These are phyloP conservation scores for Talaromyces atroroseus DNA, from an alignment of 2,329 filamentous ascomycete species.

Conservation along the genomic window DNA sequence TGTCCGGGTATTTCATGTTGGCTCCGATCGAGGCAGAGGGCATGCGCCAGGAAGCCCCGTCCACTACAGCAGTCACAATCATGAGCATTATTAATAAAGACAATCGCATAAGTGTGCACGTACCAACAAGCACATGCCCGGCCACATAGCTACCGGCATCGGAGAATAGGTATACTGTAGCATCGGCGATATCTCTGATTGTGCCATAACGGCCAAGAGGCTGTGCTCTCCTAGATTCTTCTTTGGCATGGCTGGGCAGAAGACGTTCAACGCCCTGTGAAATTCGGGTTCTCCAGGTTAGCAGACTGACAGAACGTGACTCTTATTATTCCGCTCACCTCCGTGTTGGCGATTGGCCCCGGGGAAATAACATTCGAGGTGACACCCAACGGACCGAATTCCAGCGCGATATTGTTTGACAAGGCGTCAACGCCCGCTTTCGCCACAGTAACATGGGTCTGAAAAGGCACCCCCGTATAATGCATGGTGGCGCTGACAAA, in stretches of 20 bases:
- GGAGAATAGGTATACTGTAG: slow-evolving; percentile 82
- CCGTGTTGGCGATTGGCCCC: slow-evolving; percentile 78
- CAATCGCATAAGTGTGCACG: slow-evolving; percentile 15
- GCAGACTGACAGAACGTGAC: background rate
- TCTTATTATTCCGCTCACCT: slow-evolving; percentile 36
- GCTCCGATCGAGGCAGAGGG: slow-evolving; percentile 28
- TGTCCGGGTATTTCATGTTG: slow-evolving; percentile 52
- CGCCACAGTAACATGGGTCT: slow-evolving; percentile 83
- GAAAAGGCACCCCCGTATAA: slow-evolving; percentile 78
- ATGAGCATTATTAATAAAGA: background rate
- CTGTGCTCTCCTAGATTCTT: slow-evolving; percentile 47
- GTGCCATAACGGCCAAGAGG: slow-evolving; percentile 72
- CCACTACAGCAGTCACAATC: slow-evolving; percentile 24
- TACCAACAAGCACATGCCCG: slow-evolving; percentile 67
- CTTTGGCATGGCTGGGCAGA: slow-evolving; percentile 47
- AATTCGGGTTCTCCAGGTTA: background rate
- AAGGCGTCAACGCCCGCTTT: slow-evolving; percentile 89
- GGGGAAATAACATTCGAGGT: slow-evolving; percentile 86
- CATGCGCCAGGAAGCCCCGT: slow-evolving; percentile 38
- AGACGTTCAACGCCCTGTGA: slow-evolving; percentile 60
- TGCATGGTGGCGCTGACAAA: slow-evolving; percentile 89
- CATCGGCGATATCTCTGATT: slow-evolving; percentile 84
- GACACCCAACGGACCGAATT: slow-evolving; percentile 82
- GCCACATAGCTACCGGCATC: slow-evolving; percentile 83
- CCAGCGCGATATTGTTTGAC: slow-evolving; percentile 71